These are phyloP conservation scores for Lepidium africanum DNA, from an alignment of 345 rosid genomes.

Conservation along the genomic window DNA sequence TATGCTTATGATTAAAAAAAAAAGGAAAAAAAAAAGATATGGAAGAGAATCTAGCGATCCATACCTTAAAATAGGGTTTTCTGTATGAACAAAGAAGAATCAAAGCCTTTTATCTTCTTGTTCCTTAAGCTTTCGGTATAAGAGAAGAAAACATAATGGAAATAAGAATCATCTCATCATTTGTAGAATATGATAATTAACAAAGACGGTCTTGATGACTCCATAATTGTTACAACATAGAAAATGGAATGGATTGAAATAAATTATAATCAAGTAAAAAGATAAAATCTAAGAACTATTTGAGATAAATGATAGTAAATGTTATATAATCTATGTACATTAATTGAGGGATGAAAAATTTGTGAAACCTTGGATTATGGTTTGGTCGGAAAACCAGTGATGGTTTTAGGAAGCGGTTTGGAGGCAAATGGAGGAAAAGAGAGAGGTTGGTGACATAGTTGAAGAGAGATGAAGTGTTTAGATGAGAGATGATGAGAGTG, in stretches of 20 bases:
- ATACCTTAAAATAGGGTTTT: background rate
- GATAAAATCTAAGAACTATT: background rate
- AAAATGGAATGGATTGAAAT: background rate
- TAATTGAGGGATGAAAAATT: background rate
- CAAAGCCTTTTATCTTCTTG: background rate
- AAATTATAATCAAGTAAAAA: background rate
- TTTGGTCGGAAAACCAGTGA: background rate
- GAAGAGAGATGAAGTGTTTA: background rate
- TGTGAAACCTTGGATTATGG: background rate
- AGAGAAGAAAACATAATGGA: background rate
- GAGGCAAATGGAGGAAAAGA: background rate
- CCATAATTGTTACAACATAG: background rate
- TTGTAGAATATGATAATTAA: background rate
- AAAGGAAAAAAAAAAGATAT: slow-evolving; percentile 3
- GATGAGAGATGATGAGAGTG: background rate
- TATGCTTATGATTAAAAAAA: too few relatives aligned
- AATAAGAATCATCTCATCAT: background rate
- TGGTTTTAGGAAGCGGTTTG: slow-evolving; percentile 4
- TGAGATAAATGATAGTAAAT: background rate
- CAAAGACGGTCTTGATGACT: background rate
- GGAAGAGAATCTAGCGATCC: background rate
- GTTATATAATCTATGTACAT: background rate
- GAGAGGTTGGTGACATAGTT: background rate
- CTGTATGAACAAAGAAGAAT: background rate
- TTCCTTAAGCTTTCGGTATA: background rate